These are phyloP conservation scores for Jackrogersella multiformis DNA, from an alignment of 495 filamentous ascomycete genomes.

Conservation along the genomic window DNA sequence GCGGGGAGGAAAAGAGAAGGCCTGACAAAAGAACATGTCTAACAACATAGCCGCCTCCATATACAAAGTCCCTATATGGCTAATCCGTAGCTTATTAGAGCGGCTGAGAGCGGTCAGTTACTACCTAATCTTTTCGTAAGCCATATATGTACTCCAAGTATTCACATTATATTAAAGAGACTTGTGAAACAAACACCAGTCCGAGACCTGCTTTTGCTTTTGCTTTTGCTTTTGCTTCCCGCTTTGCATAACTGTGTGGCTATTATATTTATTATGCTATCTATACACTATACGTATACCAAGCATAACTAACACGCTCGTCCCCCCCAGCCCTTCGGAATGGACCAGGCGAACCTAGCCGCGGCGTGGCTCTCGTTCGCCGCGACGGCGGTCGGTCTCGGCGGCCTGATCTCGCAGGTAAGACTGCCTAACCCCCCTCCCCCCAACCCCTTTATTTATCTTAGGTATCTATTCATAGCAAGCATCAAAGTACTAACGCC, in stretches of 20 bases:
- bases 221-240: not conserved
- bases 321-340: constrained; percentile 2
- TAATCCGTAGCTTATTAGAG: constrained; percentile 8
- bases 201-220: not conserved
- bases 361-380: constrained; percentile 48
- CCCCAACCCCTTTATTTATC: not conserved
- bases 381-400: constrained; percentile 44
- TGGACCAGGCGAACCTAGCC: constrained; percentile 40
- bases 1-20: not conserved
- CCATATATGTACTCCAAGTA: not conserved
- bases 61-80: constrained; percentile 13
- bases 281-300: not conserved
- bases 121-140: not conserved
- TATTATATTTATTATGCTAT: not conserved
- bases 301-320: not conserved
- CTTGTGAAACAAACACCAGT: not conserved
- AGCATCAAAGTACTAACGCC: too few relatives aligned
- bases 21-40: constrained; percentile 7
- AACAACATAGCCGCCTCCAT: constrained; percentile 1
- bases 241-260: not conserved
- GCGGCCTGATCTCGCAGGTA: constrained; percentile 42
- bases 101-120: constrained; percentile 27
- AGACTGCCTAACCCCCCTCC: not conserved
- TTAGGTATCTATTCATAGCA: too few relatives aligned
- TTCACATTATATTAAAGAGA: too few relatives aligned